Conservation (phyloP, 2,329 filamentous ascomycete genomes). For the Colletotrichum musae region DNA sequence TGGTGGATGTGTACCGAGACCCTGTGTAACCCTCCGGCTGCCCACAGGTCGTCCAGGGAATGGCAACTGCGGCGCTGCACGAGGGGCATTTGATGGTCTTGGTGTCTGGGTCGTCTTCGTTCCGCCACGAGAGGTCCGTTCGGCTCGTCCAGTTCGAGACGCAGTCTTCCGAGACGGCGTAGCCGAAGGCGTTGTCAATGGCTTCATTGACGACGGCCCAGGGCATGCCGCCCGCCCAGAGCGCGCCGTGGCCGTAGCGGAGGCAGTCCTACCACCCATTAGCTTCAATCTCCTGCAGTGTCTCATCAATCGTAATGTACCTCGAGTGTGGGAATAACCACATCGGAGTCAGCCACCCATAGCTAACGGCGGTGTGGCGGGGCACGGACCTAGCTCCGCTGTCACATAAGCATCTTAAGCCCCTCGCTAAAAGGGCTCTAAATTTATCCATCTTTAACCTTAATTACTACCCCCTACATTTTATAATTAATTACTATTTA, state of each 20-base stretch:
- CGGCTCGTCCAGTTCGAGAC: slow-evolving; percentile 58
- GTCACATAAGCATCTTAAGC: too few species aligned
- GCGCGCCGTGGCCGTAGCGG: slow-evolving; percentile 63
- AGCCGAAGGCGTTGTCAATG: slow-evolving; percentile 66
- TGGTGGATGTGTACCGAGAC: not conserved
- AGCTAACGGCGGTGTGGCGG: too few species aligned
- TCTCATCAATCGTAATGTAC: not conserved
- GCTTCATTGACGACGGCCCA: slow-evolving; percentile 70
- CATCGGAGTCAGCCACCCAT: too few species aligned
- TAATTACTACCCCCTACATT: too few species aligned
- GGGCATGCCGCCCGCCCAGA: slow-evolving; percentile 73
- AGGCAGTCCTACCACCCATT: slow-evolving; percentile 64
- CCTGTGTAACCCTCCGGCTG: slow-evolving; percentile 51
- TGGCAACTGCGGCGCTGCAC: slow-evolving; percentile 56
- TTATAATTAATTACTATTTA: too few species aligned
- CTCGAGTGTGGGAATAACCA: too few species aligned
- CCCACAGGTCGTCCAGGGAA: slow-evolving; percentile 70
- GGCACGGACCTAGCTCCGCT: too few species aligned
- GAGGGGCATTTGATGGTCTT: slow-evolving; percentile 66
- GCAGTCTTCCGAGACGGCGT: slow-evolving; percentile 59
- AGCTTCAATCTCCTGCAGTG: not conserved
- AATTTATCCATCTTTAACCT: too few species aligned
- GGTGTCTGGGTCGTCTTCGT: slow-evolving; percentile 59
- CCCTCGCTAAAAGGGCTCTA: too few species aligned
- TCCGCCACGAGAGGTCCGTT: slow-evolving; percentile 69